Conservation (phyloP, 2,329 filamentous ascomycete species). For the Monilinia laxa region DNA sequence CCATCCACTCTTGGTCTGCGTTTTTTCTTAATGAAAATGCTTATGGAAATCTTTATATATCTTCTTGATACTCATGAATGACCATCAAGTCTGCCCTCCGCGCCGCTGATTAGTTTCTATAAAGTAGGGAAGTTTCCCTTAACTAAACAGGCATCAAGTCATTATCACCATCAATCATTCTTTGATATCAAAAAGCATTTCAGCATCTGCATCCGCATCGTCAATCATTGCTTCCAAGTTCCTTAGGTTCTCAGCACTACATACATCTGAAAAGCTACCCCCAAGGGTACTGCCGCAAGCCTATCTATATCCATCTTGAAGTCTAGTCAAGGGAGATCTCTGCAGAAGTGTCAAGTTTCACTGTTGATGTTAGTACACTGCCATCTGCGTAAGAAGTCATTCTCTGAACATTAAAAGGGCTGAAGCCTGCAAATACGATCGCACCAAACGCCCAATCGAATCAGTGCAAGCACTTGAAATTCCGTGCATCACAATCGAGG, state of each 20-base stretch:
- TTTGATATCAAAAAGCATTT: neutral
- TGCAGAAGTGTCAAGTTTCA: constrained; percentile 17
- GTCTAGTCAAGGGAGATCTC: neutral
- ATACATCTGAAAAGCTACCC: neutral
- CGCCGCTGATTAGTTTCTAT: constrained; percentile 16
- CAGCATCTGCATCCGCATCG: neutral
- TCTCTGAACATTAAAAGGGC: constrained; percentile 32
- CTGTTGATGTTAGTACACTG: constrained; percentile 35
- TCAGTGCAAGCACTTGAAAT: constrained; percentile 26
- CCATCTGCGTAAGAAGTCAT: neutral
- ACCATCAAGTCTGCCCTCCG: constrained; percentile 1
- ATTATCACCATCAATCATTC: constrained; percentile 15
- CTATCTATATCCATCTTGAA: neutral
- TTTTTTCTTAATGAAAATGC: neutral
- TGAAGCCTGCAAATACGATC: constrained; percentile 31
- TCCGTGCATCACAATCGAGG: constrained; percentile 34
- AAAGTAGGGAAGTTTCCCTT: constrained; percentile 17
- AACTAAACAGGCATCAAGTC: constrained; percentile 4
- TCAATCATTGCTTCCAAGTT: neutral
- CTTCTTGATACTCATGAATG: constrained; percentile 3
- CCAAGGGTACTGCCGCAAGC: neutral
- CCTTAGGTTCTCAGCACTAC: neutral
- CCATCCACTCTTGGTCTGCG: constrained; percentile 16
- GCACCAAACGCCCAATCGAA: constrained; percentile 23
- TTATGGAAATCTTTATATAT: constrained; percentile 29